Percentiles rank a stretch among this genome's conserved stretches.
phyloP scores from a whole-genome alignment of 2,329 filamentous ascomycete genomes.

The Westerdykella sp. region DNA sequence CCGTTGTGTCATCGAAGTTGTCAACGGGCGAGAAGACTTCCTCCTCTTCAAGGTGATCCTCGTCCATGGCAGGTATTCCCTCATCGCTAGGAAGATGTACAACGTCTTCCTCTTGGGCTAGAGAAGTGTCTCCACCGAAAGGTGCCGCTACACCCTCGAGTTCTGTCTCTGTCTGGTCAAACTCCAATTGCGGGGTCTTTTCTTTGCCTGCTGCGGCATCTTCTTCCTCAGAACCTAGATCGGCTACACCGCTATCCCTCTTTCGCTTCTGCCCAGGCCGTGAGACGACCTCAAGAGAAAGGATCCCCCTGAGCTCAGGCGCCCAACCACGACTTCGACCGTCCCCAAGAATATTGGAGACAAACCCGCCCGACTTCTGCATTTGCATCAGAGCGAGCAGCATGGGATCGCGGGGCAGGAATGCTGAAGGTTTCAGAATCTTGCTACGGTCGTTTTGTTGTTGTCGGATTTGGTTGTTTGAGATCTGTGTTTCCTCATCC shows the following conservation, averaged over 20 bases:
- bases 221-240: constrained; percentile 63
- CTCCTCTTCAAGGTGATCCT: constrained; percentile 25
- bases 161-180: constrained; percentile 46
- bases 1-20: constrained; percentile 72
- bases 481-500: constrained; percentile 75
- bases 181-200: constrained; percentile 64
- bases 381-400: constrained; percentile 83
- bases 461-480: constrained; percentile 70
- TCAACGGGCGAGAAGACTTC: constrained; percentile 40
- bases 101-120: constrained; percentile 21
- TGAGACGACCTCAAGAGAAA: constrained; percentile 78
- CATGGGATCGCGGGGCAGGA: constrained; percentile 80
- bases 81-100: constrained; percentile 24
- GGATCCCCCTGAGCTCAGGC: constrained; percentile 82
- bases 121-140: constrained; percentile 34
- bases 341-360: constrained; percentile 78
- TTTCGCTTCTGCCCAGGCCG: constrained; percentile 84
- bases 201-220: constrained; percentile 41
- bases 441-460: constrained; percentile 80
- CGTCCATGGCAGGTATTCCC: constrained; percentile 17
- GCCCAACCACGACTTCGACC: constrained; percentile 76
- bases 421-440: constrained; percentile 75
- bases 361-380: constrained; percentile 85
- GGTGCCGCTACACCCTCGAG: constrained; percentile 39
- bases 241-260: constrained; percentile 78